These are phyloP conservation scores for Dimocarpus longan DNA, from an alignment of 345 rosid species.

Conservation along the genomic window DNA sequence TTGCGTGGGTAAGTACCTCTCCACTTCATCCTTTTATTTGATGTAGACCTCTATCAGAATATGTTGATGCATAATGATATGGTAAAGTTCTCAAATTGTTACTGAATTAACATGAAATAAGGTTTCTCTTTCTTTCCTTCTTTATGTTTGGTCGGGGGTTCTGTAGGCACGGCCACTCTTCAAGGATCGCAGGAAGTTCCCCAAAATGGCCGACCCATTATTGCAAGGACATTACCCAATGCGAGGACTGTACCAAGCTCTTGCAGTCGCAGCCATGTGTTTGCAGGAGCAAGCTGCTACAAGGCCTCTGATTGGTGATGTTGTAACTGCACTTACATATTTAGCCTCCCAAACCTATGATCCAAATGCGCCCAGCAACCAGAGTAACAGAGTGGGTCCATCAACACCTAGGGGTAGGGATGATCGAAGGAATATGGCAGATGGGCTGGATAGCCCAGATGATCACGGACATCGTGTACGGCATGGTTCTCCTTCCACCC, in stretches of 20 bases:
- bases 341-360: conserved; percentile 94
- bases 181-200: conserved; percentile 95
- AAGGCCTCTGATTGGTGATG: conserved; percentile 93
- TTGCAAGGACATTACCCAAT: conserved; percentile 91
- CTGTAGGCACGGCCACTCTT: conserved; percentile 92
- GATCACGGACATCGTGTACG: conserved; percentile 44
- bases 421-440: conserved; percentile 58
- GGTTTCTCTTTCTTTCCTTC: conserved; percentile 12
- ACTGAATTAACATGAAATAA: conserved; percentile 19
- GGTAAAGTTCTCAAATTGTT: background rate
- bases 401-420: conserved; percentile 71
- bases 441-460: conserved; percentile 79
- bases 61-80: too few relatives aligned
- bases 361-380: conserved; percentile 54
- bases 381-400: conserved; percentile 68
- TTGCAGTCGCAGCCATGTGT: conserved; percentile 99
- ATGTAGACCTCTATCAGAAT: background rate
- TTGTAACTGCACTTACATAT: conserved; percentile 94
- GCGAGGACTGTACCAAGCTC: conserved; percentile 97
- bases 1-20: conserved; percentile 78
- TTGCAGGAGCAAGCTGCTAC: conserved; percentile 97
- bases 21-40: background rate
- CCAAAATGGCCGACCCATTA: conserved; percentile 92
- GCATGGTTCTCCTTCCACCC: conserved; percentile 70
- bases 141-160: conserved; percentile 19